Evolutionary conservation across 2,329 filamentous ascomycete genomes (phyloP).

Genomic region (Pyrenophora graminea): DNA sequence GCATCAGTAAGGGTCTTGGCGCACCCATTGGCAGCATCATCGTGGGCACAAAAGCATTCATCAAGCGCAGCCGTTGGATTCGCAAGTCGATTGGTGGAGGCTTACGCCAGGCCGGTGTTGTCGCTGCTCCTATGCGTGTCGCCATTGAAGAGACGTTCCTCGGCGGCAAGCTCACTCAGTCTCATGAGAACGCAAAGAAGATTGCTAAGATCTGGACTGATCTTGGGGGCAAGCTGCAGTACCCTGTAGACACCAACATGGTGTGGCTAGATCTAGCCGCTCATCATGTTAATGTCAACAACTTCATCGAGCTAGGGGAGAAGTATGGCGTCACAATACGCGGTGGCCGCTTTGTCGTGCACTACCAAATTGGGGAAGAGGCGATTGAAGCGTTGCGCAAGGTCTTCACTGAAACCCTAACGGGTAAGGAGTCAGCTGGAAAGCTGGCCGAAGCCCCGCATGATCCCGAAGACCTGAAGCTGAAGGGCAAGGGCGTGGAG

Average conservation of each 20-base stretch:
- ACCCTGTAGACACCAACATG: conserved; percentile 89
- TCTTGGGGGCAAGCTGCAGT: conserved; percentile 68
- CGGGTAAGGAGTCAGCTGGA: conserved; percentile 22
- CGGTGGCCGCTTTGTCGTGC: conserved; percentile 66
- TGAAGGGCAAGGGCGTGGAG: conserved; percentile 38
- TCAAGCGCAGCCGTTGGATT: conserved; percentile 73
- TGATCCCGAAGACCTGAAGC: conserved; percentile 31
- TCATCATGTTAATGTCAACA: conserved; percentile 57
- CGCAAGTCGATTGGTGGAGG: conserved; percentile 82
- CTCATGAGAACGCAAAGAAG: conserved; percentile 65
- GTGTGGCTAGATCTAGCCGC: conserved; percentile 77
- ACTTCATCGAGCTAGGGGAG: conserved; percentile 60
- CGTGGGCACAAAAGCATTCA: conserved; percentile 61
- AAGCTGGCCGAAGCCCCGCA: conserved; percentile 29
- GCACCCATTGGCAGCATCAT: conserved; percentile 80
- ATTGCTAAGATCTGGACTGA: conserved; percentile 69
- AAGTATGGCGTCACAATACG: conserved; percentile 62
- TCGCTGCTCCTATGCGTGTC: conserved; percentile 74
- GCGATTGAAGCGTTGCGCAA: conserved; percentile 55
- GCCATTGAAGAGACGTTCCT: conserved; percentile 81
- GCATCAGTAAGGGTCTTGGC: conserved; percentile 81
- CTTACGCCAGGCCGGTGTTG: conserved; percentile 73
- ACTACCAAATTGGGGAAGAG: conserved; percentile 73
- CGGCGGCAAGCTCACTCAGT: conserved; percentile 63
- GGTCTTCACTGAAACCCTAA: conserved; percentile 31